These are phyloP conservation scores for Colletotrichum orbiculare DNA, from an alignment of 2,329 filamentous ascomycete species.

Conservation along the genomic window DNA sequence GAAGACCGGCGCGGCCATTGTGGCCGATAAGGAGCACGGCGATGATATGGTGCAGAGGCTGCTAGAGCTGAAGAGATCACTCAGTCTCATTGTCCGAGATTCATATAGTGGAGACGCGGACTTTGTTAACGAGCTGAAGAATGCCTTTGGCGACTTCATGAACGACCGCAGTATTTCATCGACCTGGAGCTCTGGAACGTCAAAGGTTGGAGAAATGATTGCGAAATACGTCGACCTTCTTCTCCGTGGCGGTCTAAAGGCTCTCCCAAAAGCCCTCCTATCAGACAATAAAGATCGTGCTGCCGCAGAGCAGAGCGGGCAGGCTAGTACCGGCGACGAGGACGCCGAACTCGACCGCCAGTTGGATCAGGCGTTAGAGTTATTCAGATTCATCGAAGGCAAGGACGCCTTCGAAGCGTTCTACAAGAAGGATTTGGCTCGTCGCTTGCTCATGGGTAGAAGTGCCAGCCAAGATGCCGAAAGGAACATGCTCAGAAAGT, in stretches of 20 bases:
- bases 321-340: constrained; percentile 81
- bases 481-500: constrained; percentile 90
- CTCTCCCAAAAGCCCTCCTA: constrained; percentile 76
- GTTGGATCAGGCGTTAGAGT: constrained; percentile 89
- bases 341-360: constrained; percentile 93
- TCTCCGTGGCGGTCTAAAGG: constrained; percentile 87
- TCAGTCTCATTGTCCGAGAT: constrained; percentile 81
- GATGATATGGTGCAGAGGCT: constrained; percentile 89
- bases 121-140: constrained; percentile 81
- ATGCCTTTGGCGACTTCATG: constrained; percentile 90
- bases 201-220: constrained; percentile 98
- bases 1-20: constrained; percentile 78
- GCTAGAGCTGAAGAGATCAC: constrained; percentile 80
- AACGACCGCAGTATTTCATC: constrained; percentile 83
- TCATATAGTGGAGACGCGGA: constrained; percentile 83
- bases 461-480: constrained; percentile 96
- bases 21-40: constrained; percentile 81
- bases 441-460: constrained; percentile 88
- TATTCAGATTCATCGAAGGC: constrained; percentile 96
- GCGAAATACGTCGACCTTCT: constrained; percentile 95
- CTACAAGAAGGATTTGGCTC: constrained; percentile 97
- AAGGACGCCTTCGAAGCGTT: constrained; percentile 99
- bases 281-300: constrained; percentile 69
- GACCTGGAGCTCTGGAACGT: constrained; percentile 83
- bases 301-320: constrained; percentile 69